These are phyloP conservation scores for Naganishia vaughanmartiniae DNA, from an alignment of 768 basidiomycete genomes.

Conservation along the genomic window DNA sequence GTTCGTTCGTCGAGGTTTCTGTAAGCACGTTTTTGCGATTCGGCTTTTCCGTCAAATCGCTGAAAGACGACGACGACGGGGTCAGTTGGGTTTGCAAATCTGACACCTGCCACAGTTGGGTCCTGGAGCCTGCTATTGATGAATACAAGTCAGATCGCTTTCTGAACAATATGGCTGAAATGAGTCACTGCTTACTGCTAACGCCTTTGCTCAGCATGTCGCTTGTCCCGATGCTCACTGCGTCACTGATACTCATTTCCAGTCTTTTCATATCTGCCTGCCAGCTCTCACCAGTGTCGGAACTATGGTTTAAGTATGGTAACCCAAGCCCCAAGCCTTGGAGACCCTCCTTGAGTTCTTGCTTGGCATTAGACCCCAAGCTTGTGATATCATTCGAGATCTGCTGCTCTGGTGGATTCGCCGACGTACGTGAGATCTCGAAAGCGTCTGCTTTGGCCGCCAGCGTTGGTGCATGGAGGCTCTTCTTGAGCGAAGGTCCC, in stretches of 20 bases:
- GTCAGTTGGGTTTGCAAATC: not conserved
- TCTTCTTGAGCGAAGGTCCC: not conserved
- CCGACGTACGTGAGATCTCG: not conserved
- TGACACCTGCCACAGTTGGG: not conserved
- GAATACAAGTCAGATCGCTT: not conserved
- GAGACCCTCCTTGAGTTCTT: not conserved
- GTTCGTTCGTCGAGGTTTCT: not conserved
- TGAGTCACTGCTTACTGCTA: not conserved
- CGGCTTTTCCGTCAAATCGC: not conserved
- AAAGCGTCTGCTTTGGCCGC: not conserved
- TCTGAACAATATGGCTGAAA: not conserved
- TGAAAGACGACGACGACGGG: not conserved
- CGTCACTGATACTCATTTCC: not conserved
- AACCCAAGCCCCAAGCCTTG: not conserved
- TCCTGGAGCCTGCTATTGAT: not conserved
- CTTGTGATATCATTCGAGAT: not conserved
- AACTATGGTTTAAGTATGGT: not conserved
- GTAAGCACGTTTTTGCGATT: not conserved
- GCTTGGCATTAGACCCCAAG: not conserved
- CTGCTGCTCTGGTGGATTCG: not conserved
- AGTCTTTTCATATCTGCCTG: not conserved
- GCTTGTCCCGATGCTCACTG: not conserved
- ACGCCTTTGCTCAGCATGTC: not conserved
- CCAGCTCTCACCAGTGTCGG: not conserved
- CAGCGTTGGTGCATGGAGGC: not conserved